Evolutionary conservation across 148 eudicot genomes (phyloP).

Genomic region (Bassia scoparia): DNA sequence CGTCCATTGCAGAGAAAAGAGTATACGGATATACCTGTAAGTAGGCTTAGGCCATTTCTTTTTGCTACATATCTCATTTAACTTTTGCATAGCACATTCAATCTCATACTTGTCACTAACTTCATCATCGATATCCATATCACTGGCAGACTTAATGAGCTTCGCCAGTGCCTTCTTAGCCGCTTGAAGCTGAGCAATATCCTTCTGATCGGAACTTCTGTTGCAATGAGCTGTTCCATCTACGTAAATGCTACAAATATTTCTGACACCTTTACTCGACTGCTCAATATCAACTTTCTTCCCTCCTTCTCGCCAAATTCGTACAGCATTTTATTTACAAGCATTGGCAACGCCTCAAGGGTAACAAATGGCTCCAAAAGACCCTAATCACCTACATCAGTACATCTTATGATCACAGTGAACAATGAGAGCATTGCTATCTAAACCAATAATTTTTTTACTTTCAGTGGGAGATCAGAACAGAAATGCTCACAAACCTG

Average conservation of each 20-base stretch:
- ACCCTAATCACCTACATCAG: slow-evolving; percentile 52
- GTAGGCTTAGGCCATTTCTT: slow-evolving; percentile 65
- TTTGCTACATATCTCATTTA: slow-evolving; percentile 57
- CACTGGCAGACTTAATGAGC: slow-evolving; percentile 21
- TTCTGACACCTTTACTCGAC: slow-evolving; percentile 37
- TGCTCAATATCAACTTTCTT: slow-evolving; percentile 44
- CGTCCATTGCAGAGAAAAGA: not conserved
- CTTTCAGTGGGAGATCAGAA: too few relatives aligned
- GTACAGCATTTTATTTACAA: slow-evolving; percentile 61
- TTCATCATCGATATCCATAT: slow-evolving; percentile 10
- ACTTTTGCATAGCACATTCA: slow-evolving; percentile 62
- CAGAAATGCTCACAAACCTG: slow-evolving; percentile 38
- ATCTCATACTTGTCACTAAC: slow-evolving; percentile 42
- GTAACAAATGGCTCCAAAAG: slow-evolving; percentile 68
- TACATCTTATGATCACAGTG: not conserved
- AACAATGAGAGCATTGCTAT: not conserved
- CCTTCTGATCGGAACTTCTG: slow-evolving; percentile 53
- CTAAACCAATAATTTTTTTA: not conserved
- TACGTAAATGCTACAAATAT: slow-evolving; percentile 52
- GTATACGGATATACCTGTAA: slow-evolving; percentile 75
- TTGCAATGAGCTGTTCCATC: slow-evolving; percentile 47
- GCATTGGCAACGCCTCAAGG: slow-evolving; percentile 56
- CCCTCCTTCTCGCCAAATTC: slow-evolving; percentile 63
- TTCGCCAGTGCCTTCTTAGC: slow-evolving; percentile 53
- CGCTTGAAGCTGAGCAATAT: slow-evolving; percentile 64